phyloP scores from a whole-genome alignment of 1,284 basidiomycete species.

The Apiotrichum siamense region DNA sequence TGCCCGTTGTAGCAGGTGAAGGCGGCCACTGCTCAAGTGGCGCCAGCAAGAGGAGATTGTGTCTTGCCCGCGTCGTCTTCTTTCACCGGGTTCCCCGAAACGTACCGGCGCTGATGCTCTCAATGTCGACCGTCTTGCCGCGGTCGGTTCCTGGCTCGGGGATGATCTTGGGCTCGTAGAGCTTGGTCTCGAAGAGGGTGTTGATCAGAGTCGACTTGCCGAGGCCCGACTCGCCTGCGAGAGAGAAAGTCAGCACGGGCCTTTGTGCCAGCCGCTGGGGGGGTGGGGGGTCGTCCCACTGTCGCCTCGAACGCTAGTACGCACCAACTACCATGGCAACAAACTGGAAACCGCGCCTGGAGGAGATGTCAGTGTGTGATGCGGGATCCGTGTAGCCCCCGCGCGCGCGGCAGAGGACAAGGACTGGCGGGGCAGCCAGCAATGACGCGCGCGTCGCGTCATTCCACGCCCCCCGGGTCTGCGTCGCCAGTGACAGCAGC shows the following conservation, averaged over 20 bases:
- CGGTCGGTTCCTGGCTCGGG: constrained; percentile 76
- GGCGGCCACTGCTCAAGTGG: too few species aligned
- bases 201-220: constrained; percentile 97
- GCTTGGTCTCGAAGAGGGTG: constrained; percentile 90
- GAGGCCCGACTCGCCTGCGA: constrained; percentile 85
- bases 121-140: constrained; percentile 87
- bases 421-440: too few species aligned
- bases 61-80: too few species aligned
- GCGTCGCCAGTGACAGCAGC: too few species aligned
- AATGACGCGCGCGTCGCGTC: too few species aligned
- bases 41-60: background rate
- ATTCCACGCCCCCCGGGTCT: too few species aligned
- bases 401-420: background rate
- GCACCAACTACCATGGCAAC: constrained; percentile 91
- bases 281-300: background rate
- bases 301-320: constrained; percentile 43
- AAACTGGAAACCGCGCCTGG: constrained; percentile 86
- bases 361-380: constrained; percentile 2
- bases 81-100: constrained; percentile 3
- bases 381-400: background rate
- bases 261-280: constrained; percentile 5
- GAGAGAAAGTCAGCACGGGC: constrained; percentile 19
- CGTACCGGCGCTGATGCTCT: constrained; percentile 91
- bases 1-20: too few species aligned
- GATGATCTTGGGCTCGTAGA: constrained; percentile 81